Base-by-base conservation (phyloP, 331 rosid genomes). In the Cucumis variabilis region DNA sequence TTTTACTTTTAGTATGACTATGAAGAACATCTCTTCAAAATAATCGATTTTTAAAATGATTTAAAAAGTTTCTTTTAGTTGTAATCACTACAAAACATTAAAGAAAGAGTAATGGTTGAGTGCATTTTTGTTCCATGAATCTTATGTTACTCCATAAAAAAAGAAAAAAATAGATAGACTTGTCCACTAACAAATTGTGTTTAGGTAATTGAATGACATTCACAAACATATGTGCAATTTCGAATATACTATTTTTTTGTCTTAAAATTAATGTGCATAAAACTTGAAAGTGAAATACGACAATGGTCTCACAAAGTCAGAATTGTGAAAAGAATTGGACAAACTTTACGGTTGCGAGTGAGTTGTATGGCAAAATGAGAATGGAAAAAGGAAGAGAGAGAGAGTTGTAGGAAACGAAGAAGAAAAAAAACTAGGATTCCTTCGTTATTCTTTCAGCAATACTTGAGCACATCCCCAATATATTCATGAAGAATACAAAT, bases 311-410 rank as follows among this genome's bases (percentile, higher is more conserved):
- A 53, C 25, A 81, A 81, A 62, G 85, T 55, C 70, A 60, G 28
- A 19, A 24, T 80, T 30, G 70, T 58, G 71, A 60, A 81, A 81
- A 30, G 71, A 81, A 81, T 81, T 12, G 85, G 53, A 81, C 21
- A 81, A 30, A 33, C 71, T 81, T 81, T 81, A 27, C 6, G 85
- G 27, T 60, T 80, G 68, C 55, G 68, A 27, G 69, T 81, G 69
- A 55, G 85, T 81, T 81, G 69, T 58, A 30, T 51, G 33, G 70
- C 85, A 81, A 81, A 81, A 28, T 27, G 30, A 53, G 13, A 5
- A 14, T 65, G n/a, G 9, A 8, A 33, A 25, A 55, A 80, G 41
- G 53, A 14, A 75, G 82, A 48, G 19, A 71, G 33, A 8, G 33
- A 30, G 9, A 20, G 8, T 58, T 72, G 30, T 72, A 6, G 76